A percentile compares a stretch with the other conserved stretches of the same genome.
phyloP scores from a whole-genome alignment of 2,329 filamentous ascomycete genomes.

The Balansia obtecta region DNA sequence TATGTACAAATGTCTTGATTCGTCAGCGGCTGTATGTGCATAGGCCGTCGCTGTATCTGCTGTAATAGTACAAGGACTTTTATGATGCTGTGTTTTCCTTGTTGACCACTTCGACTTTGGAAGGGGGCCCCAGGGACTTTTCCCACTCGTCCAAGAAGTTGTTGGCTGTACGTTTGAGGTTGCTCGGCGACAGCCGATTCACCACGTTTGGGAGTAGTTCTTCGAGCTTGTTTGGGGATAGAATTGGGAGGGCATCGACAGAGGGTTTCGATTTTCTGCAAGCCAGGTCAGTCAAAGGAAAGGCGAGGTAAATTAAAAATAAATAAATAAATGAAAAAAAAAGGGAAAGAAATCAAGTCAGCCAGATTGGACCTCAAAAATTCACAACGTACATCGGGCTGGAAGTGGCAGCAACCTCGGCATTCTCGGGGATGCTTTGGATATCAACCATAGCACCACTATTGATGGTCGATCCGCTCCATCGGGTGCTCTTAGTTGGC shows the following conservation, averaged over 20 bases:
- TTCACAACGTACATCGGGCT: constrained; percentile 5
- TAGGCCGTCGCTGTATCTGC: constrained; percentile 8
- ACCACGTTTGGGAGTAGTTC: constrained; percentile 57
- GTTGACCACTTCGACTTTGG: constrained; percentile 8
- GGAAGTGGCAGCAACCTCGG: constrained; percentile 31
- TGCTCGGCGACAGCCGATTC: constrained; percentile 59
- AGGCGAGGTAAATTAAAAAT: too few relatives aligned
- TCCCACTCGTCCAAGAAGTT: constrained; percentile 89
- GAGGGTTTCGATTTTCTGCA: constrained; percentile 21
- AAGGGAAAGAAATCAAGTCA: background rate
- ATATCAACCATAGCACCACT: constrained; percentile 29
- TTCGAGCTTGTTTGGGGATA: constrained; percentile 32
- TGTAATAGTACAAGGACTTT: background rate
- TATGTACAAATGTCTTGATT: background rate
- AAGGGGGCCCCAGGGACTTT: constrained; percentile 32
- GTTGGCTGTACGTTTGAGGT: constrained; percentile 70
- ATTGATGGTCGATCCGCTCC: constrained; percentile 49
- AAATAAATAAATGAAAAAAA: too few relatives aligned
- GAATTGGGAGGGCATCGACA: constrained; percentile 18
- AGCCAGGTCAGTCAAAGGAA: background rate
- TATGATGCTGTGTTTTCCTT: constrained; percentile 19
- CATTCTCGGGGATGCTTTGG: constrained; percentile 32
- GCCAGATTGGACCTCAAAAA: too few relatives aligned
- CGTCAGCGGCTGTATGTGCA: background rate
- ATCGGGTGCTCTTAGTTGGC: constrained; percentile 44